These are phyloP conservation scores for Ceratobasidium sp. DNA, from an alignment of 1,284 basidiomycete species.

Conservation along the genomic window DNA sequence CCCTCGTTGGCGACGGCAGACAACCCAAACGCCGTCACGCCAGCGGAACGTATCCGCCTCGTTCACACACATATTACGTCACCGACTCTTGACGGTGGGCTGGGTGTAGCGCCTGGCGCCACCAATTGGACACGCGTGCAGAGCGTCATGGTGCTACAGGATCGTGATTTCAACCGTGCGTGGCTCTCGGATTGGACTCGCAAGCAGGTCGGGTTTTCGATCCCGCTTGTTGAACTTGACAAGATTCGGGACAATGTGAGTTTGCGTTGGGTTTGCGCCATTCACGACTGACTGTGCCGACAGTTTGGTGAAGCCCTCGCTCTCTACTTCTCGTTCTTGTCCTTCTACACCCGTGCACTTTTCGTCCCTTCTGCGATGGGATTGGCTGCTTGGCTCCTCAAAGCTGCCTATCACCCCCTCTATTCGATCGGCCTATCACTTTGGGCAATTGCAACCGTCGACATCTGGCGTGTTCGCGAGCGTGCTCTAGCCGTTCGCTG, in stretches of 20 bases:
- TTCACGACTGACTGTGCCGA: neutral
- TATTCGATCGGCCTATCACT: conserved; percentile 80
- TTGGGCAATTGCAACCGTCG: conserved; percentile 88
- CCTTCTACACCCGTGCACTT: conserved; percentile 82
- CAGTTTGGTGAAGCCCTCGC: conserved; percentile 89
- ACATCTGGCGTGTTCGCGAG: conserved; percentile 89
- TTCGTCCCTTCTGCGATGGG: conserved; percentile 74
- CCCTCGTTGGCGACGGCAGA: conserved; percentile 59
- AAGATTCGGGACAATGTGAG: conserved; percentile 69
- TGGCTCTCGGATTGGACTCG: conserved; percentile 77
- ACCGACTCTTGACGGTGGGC: conserved; percentile 74
- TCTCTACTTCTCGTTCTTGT: conserved; percentile 92
- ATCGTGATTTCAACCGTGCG: conserved; percentile 77
- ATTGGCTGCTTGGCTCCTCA: conserved; percentile 69
- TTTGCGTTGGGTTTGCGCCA: neutral
- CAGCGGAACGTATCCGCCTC: conserved; percentile 82
- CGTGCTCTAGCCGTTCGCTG: conserved; percentile 81
- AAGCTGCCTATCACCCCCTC: conserved; percentile 76
- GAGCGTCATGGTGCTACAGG: conserved; percentile 84
- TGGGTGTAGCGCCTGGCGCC: conserved; percentile 78
- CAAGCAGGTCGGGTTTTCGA: conserved; percentile 65
- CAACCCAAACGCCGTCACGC: conserved; percentile 62
- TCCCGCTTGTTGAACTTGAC: conserved; percentile 62
- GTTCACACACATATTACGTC: conserved; percentile 81
- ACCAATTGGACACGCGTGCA: conserved; percentile 82